A percentile compares a stretch with the other conserved stretches of the same genome.
Evolutionary conservation across 441 rosid species (phyloP).

Genomic region (Bruguiera hainesii): DNA sequence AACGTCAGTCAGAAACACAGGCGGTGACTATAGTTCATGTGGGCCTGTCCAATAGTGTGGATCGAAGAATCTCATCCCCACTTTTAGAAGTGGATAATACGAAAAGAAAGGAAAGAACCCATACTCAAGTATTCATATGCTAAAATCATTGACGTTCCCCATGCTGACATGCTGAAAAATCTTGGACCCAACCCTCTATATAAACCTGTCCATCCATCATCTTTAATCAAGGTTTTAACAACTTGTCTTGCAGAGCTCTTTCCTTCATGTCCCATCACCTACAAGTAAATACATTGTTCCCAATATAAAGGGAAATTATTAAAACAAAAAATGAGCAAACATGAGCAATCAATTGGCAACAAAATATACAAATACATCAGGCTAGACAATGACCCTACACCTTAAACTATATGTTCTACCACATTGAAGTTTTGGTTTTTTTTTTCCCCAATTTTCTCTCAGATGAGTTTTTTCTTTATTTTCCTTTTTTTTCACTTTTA

Average conservation of each 20-base stretch:
- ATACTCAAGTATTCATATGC: slow-evolving; percentile 92
- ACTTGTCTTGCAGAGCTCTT: slow-evolving; percentile 66
- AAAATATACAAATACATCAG: too few species aligned
- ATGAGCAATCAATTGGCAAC: neutral
- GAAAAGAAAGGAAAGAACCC: slow-evolving; percentile 26
- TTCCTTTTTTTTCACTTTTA: too few species aligned
- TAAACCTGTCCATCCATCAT: slow-evolving; percentile 92
- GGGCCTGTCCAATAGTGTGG: too few species aligned
- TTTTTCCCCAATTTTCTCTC: too few species aligned
- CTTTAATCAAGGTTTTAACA: slow-evolving; percentile 63
- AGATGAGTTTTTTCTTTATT: too few species aligned
- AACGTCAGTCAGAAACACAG: too few species aligned
- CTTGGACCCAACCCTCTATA: slow-evolving; percentile 93
- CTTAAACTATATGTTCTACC: too few species aligned
- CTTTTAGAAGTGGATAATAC: neutral
- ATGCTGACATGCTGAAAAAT: slow-evolving; percentile 91
- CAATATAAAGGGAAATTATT: neutral
- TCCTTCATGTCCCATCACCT: slow-evolving; percentile 90
- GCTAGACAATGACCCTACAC: too few species aligned
- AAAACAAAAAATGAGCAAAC: neutral
- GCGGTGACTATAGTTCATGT: too few species aligned
- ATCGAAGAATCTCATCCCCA: too few species aligned
- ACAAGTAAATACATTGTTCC: slow-evolving; percentile 12
- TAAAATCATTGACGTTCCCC: slow-evolving; percentile 98
- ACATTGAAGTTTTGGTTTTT: too few species aligned